Percentiles rank a stretch among this genome's conserved stretches.
phyloP scores from a whole-genome alignment of 306 rosid genomes.

The Cyamopsis tetragonoloba region DNA sequence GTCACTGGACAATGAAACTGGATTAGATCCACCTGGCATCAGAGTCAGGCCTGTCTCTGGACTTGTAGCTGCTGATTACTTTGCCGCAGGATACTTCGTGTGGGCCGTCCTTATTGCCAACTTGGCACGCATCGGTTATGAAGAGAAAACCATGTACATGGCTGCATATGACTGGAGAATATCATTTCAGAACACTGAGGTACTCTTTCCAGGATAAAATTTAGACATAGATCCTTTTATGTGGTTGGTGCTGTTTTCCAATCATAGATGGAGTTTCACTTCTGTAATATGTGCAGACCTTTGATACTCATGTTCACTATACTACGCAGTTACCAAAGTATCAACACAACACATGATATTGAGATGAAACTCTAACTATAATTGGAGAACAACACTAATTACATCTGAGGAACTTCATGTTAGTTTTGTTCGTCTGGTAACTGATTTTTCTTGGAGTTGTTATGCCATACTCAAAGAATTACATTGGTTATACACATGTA shows the following conservation, averaged over 20 bases:
- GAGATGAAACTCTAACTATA: too few species aligned
- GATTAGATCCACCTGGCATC: slow-evolving; percentile 74
- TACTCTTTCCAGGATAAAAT: too few species aligned
- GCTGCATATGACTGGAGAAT: slow-evolving; percentile 94
- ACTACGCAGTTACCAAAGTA: too few species aligned
- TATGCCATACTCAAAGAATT: not conserved
- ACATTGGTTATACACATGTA: slow-evolving; percentile 11
- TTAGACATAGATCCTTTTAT: too few species aligned
- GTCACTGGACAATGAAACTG: slow-evolving; percentile 83
- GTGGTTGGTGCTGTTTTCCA: too few species aligned
- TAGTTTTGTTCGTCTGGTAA: too few species aligned
- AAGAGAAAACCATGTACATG: slow-evolving; percentile 85
- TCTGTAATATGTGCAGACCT: too few species aligned
- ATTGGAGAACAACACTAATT: too few species aligned
- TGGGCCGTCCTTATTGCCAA: slow-evolving; percentile 91
- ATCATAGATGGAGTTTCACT: too few species aligned
- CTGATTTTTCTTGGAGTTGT: not conserved
- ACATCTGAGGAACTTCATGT: too few species aligned
- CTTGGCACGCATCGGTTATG: slow-evolving; percentile 81
- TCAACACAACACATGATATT: too few species aligned
- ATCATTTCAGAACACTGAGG: slow-evolving; percentile 87
- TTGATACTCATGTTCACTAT: too few species aligned
- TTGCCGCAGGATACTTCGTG: slow-evolving; percentile 82
- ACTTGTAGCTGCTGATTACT: slow-evolving; percentile 92
- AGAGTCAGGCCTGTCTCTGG: slow-evolving; percentile 80